Evolutionary conservation across 257 asterid genomes (phyloP).

Genomic region (Solanum appendiculatum): DNA sequence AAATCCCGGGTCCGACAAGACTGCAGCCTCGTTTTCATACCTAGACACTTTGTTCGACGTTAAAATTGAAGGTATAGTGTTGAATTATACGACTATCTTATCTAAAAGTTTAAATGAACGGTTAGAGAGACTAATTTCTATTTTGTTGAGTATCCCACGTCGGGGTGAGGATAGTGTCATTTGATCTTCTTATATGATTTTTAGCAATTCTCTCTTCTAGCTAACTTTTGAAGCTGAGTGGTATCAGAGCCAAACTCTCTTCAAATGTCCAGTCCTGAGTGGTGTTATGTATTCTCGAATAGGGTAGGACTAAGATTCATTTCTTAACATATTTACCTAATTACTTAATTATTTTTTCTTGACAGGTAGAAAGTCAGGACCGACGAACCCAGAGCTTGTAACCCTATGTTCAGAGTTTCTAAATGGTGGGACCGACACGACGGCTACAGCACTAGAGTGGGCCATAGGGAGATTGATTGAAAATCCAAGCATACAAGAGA

Average conservation of each 20-base stretch:
- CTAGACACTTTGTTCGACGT: conserved; percentile 72
- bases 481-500: conserved; percentile 50
- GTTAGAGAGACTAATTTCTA: background rate
- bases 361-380: conserved; percentile 36
- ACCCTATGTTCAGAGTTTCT: conserved; percentile 74
- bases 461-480: conserved; percentile 69
- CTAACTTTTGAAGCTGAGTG: background rate
- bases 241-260: background rate
- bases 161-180: no score
- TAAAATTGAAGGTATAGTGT: conserved; percentile 37
- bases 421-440: conserved; percentile 94
- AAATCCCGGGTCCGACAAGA: conserved; percentile 37
- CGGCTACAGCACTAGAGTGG: conserved; percentile 88
- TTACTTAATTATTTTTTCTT: background rate
- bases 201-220: no score
- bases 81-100: background rate
- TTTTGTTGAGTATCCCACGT: no score
- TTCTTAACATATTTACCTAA: background rate
- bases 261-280: no score
- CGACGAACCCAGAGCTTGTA: conserved; percentile 51
- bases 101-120: background rate
- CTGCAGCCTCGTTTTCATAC: conserved; percentile 63
- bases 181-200: accelerated
- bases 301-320: background rate
- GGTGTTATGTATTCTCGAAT: no score